Evolutionary conservation across 306 rosid genomes (phyloP), one percentile per base, ranked within the genome.

Genomic region (Pyrus bretschneideri): DNA sequence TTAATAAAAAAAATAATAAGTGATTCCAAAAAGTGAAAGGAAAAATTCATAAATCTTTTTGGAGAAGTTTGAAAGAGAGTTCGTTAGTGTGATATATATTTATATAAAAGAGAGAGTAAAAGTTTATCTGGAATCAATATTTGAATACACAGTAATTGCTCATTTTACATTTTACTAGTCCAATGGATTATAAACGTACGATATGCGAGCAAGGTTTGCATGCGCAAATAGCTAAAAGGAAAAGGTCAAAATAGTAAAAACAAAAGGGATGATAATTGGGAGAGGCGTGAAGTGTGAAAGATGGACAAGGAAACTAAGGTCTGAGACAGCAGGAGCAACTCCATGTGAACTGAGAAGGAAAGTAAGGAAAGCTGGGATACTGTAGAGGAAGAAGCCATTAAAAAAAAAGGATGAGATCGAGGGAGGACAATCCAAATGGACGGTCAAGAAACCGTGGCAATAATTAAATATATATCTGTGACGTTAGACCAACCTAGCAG

Each of bases 361-460:
- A 82, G 90, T 91, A 86, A 85, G 89, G 89, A 85, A 91, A 92
- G 88, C 27, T 84, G 93, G 78, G 90, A 62, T 75, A 79, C 79
- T 76, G 87, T 79, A 78, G 84, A 81, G 86, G 82, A 76, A 11
- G 84, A 80, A 77, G 74, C 62, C 76, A 89, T 78, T 83, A 78
- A 60, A 55, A 77, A 46, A 77, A 67, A 57, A 83, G 35, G 85
- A 73, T 5, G 55, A 49, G 55, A 38, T 38, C 42, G 42, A 52
- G 18, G 9, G 27, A 60, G 68, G 86, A 88, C 71, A 86, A 70
- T 88, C 90, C 93, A 88, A 88, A 86, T 76, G 73, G 71, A 69
- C 78, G 86, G 88, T 89, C 83, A 80, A 84, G 79, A 82, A 85
- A 82, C 80, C 85, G 76, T 49, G 45, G 88, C 84, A 80, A 85